Base-by-base conservation (phyloP, 768 basidiomycete genomes). In the Podaxis carcinomalis region DNA sequence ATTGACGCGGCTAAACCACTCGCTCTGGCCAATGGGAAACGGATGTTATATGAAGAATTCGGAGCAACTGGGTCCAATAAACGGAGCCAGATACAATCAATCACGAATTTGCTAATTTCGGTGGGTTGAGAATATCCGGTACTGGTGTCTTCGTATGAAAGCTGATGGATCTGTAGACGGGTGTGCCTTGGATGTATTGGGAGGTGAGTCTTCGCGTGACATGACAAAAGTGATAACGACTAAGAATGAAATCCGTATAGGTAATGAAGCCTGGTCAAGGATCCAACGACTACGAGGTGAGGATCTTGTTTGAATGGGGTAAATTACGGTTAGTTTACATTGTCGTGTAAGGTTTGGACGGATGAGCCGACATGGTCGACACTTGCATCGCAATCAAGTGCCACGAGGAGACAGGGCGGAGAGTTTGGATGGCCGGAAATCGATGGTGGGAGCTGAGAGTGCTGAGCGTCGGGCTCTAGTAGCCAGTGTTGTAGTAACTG, bases 1-100 rank as follows among this genome's bases (percentile, higher is more conserved):
- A 66, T 81, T 72, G 42, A 75, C 69, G 59, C 78, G 27, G 23
- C 75, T 72, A 66, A 75, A 73, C 68, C 77, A 71, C 51, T 74
- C 67, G 66, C 76, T 65, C 52, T 72, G 67, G 63, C 70, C 63
- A 62, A 72, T 68, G 67, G 77, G 67, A 65, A 72, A 61, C 56
- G 77, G 62, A 19, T 77, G 70, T 40, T 78, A 65, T 72, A 77
- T 71, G 63, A 77, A 69, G 63, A 78, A 67, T 63, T 74, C 66
- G 61, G 74, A 66, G 62, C 77, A 60, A 21, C 74, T 68, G 67
- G 79, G 72, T 69, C 76, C 68, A 65, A 70, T 71, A 52, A 75
- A 72, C 65, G 79, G 68, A 60, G 74, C 63, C 46, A 79, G 47
- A 78, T 74, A 42, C 75, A 77, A 27, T 70, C 70, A 2, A 75